Evolutionary conservation across 495 filamentous ascomycete species (phyloP), one percentile per base, ranked within the genome.

Genomic region (Aspergillus ostianus): DNA sequence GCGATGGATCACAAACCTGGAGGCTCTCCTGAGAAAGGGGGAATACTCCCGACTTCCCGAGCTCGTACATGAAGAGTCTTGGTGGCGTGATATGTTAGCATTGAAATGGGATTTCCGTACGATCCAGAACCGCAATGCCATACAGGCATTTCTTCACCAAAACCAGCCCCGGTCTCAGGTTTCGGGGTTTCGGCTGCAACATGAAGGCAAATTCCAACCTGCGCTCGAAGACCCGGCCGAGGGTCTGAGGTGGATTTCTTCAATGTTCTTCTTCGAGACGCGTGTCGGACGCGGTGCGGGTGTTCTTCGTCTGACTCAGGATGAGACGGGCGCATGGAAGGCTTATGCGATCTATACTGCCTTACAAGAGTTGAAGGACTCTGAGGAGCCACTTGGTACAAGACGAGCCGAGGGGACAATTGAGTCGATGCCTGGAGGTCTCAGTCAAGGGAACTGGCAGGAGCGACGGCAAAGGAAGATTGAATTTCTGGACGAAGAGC

Each of bases 331-430:
- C 49, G 79, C 70, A 0, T 90, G 85, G 86, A 89, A 85, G 73
- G 82, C 87, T 12, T 91, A 85, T 73, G 80, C 81, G 0, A 63
- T 90, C 17, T 89, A 84, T 64, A 88, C 87, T 0, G 72, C 76
- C 2, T 67, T 90, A 51, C 75, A 84, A 29, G 78, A 76, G 56
- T 58, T 90, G 32, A 75, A 73, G 13, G 74, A 73, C 0, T 65
- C 74, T 10, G 80, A 85, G 47, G 87, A 90, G 66, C 76, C 75
- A 0, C 41, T 79, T 2, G 78, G 81, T 0, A 57, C 59, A 4
- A 76, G 74, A 21, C 72, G 87, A 26, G 67, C 75, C 2, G 59
- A 70, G 0, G 87, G 87, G 1, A 86, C 83, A 0, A 66, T 75
- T 12, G 84, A 89, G 63, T 82, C 85, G 0, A 90, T 74, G 71